Base-by-base conservation (phyloP, 495 filamentous ascomycete species). In the Talaromyces proteolyticus region DNA sequence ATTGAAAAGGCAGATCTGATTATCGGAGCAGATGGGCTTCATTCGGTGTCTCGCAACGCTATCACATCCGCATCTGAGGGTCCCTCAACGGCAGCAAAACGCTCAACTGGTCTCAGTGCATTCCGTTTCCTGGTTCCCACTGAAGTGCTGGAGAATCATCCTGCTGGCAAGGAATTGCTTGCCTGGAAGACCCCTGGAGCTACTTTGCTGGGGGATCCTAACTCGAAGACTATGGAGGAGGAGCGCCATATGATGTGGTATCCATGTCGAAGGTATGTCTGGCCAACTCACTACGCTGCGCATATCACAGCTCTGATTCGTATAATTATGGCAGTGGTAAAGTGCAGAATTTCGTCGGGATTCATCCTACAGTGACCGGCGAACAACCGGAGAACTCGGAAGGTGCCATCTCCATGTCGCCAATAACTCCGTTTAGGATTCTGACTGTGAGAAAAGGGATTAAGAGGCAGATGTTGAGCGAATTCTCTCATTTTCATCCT, bases 11-110 rank as follows among this genome's bases (percentile, higher is more conserved):
- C 63, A 1, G 77, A 80, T 54, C 45, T 82, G 3, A 57, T 79
- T 14, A 53, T 81, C 19, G 67, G 62, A 1, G 77, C 74, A 8
- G 77, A 78, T 57, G 79, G 79, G 0, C 50, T 80, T 14, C 75
- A 78, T 47, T 61, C 69, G 7, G 47, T 56, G 10, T 58, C 59
- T n/a, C 51, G 41, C 11, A 57, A 42, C 36, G 61, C 48, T 18
- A 59, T 63, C 17, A 53, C 16, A 3, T 36, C 46, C 3, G 39
- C 51, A 19, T 1, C 14, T 23, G 43, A 49, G 0, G 29, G 29
- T 14, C 14, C 29, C 8, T 34, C 29, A 10, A 34, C 29, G 29
- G 4, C 29, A 10, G 11, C 29, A 10, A 18, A 42, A 0, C 37
- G 34, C 7, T 14, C 43, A 2, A 61, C 58, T 1, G 55, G 57